These are phyloP conservation scores for Nakazawaea ambrosiae DNA, from an alignment of 805 yeast genomes.

Conservation along the genomic window DNA sequence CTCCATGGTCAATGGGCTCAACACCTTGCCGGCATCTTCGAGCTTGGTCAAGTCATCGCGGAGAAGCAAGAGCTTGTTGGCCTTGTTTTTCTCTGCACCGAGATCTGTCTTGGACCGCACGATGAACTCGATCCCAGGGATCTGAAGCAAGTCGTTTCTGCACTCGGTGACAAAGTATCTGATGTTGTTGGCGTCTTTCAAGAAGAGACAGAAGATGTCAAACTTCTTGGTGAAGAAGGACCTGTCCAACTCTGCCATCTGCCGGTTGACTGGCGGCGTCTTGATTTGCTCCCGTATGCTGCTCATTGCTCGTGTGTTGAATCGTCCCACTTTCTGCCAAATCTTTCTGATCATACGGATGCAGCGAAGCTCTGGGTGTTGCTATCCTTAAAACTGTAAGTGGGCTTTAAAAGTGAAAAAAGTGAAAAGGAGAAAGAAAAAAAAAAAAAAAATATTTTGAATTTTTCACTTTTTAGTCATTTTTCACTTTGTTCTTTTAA, in stretches of 20 bases:
- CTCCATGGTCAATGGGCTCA: constrained; percentile 35
- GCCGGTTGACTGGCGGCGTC: constrained; percentile 64
- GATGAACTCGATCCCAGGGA: constrained; percentile 69
- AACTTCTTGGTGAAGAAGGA: constrained; percentile 51
- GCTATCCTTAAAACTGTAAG: neutral
- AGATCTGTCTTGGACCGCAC: constrained; percentile 21
- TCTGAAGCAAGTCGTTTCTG: constrained; percentile 53
- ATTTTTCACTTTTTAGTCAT: no score
- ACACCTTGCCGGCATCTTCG: constrained; percentile 26
- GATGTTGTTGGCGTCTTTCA: constrained; percentile 60
- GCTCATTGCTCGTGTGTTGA: neutral
- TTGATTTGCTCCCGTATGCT: constrained; percentile 3
- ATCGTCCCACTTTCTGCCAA: neutral
- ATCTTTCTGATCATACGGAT: constrained; percentile 1
- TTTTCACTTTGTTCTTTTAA: no score
- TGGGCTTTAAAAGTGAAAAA: neutral
- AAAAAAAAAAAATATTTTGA: no score
- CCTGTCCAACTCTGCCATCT: constrained; percentile 62
- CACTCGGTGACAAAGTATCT: constrained; percentile 51
- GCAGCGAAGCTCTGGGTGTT: no score
- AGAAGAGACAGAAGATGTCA: constrained; percentile 57
- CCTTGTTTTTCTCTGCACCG: constrained; percentile 18
- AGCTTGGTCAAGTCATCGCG: constrained; percentile 39
- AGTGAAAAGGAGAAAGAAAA: no score
- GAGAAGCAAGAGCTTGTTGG: constrained; percentile 51